Evolutionary conservation across 257 asterid species (phyloP), one percentile per base, ranked within the genome.

Genomic region (Petunia secreta): DNA sequence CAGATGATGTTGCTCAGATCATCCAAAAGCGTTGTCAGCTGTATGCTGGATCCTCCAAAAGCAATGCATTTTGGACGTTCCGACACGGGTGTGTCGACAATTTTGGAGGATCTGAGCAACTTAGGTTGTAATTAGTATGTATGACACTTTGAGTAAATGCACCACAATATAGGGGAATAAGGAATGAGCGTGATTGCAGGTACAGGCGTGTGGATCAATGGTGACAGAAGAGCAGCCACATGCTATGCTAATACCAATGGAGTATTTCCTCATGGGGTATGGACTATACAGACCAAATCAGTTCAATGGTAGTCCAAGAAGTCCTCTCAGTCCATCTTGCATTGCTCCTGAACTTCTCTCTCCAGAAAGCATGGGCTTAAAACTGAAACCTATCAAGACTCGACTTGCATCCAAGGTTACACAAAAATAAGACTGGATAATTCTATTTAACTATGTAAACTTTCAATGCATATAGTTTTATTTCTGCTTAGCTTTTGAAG

Each of bases 191-290:
- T 69, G 59, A 48, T 69, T 69, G 77, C 89, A 94, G 98, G 98
- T 94, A 39, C 96, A 89, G 37, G 84, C 87, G n/a, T 94, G 98
- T 79, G 98, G 98, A 83, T 94, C 98, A 69, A 89, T 94, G 88
- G 98, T 94, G 67, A 94, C 98, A 2, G 98, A 92, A 85, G 98
- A 94, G 90, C 98, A 94, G 86, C 98, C 98, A 25, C 97, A 88
- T 59, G 97, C 98, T 60, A 94, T 94, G 98, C 54, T 94, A 82
- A 89, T 90, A 43, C 94, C 98, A 2, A 78, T 92, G 91, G 94
- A 92, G 80, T 92, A 88, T 83, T 92, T 94, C 77, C 94, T 94
- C 2, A 91, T 88, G 92, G 97, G 98, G 0, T 92, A 83, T 43
- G 97, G 98, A 16, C 82, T 94, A 76, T 88, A 82, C 77, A 85